Evolutionary conservation across 2,329 filamentous ascomycete species (phyloP).

Genomic region (Dactylellina drechsleri): DNA sequence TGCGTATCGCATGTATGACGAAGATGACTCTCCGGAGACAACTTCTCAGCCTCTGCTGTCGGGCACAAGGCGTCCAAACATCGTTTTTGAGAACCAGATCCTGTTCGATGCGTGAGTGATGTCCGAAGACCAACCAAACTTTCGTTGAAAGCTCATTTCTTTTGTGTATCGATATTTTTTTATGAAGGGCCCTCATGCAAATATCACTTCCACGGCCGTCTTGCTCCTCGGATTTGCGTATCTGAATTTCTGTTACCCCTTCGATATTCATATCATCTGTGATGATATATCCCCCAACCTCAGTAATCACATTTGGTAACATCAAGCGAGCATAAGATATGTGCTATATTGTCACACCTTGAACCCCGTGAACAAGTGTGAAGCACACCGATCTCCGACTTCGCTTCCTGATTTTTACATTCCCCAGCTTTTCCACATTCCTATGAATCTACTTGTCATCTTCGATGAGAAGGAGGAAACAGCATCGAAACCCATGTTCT

Average conservation of each 20-base stretch:
- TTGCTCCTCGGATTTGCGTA: conserved; percentile 7
- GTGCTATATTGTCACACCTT: conserved; percentile 26
- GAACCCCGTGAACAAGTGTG: conserved; percentile 17
- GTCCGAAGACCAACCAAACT: too few species aligned
- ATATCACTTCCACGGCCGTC: too few species aligned
- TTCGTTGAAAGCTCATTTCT: too few species aligned
- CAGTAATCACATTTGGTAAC: conserved; percentile 43
- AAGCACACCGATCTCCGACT: conserved; percentile 33
- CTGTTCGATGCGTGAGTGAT: too few species aligned
- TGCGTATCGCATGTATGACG: too few species aligned
- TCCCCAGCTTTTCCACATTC: conserved; percentile 4
- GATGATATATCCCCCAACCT: conserved; percentile 24
- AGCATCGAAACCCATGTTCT: conserved; percentile 24
- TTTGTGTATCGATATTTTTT: too few species aligned
- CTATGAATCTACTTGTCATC: conserved; percentile 8
- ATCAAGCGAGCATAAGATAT: conserved; percentile 19
- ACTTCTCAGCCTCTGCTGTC: too few species aligned
- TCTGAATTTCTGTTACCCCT: conserved; percentile 1
- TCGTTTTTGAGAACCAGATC: too few species aligned
- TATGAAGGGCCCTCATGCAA: too few species aligned
- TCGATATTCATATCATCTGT: conserved; percentile 2
- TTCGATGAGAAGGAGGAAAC: conserved; percentile 7
- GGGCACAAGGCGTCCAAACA: too few species aligned
- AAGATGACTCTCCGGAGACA: too few species aligned
- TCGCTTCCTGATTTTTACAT: conserved; percentile 32